Evolutionary conservation across 495 filamentous ascomycete genomes (phyloP).

Genomic region (Daldinia bambusicola): DNA sequence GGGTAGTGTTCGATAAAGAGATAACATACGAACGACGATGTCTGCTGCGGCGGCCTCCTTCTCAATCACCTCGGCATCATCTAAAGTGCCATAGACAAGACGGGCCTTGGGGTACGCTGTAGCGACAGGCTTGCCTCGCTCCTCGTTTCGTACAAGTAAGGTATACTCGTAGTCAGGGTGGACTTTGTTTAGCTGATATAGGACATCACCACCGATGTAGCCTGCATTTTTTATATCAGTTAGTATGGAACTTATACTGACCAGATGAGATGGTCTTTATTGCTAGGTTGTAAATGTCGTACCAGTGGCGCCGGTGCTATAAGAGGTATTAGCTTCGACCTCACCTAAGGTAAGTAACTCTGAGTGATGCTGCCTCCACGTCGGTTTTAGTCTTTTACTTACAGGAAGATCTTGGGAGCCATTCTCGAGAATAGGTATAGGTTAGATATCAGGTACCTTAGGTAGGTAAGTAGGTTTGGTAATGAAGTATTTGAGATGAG

Average conservation of each 20-base stretch:
- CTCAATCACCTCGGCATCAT: slow-evolving; percentile 65
- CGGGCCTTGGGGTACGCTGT: slow-evolving; percentile 63
- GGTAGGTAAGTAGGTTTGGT: background rate
- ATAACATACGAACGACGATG: slow-evolving; percentile 69
- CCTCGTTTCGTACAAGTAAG: slow-evolving; percentile 71
- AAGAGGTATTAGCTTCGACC: slow-evolving; percentile 27
- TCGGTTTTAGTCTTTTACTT: slow-evolving; percentile 26
- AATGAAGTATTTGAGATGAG: background rate
- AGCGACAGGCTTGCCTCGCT: slow-evolving; percentile 70
- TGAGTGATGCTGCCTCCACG: background rate
- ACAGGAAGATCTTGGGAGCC: slow-evolving; percentile 54
- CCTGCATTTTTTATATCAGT: slow-evolving; percentile 53
- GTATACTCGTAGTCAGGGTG: slow-evolving; percentile 77
- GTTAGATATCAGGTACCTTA: too few relatives aligned
- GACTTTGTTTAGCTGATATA: slow-evolving; percentile 66
- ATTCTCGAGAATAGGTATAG: slow-evolving; percentile 29
- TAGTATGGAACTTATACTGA: background rate
- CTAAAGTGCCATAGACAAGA: slow-evolving; percentile 68
- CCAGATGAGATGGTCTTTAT: background rate
- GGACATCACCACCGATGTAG: slow-evolving; percentile 80
- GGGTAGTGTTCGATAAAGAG: too few relatives aligned
- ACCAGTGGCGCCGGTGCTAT: slow-evolving; percentile 55
- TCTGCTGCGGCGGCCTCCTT: slow-evolving; percentile 70
- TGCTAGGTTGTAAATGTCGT: slow-evolving; percentile 8
- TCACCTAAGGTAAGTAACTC: background rate